Evolutionary conservation across 306 rosid species (phyloP).

Genomic region (Lathyrus aphaca): DNA sequence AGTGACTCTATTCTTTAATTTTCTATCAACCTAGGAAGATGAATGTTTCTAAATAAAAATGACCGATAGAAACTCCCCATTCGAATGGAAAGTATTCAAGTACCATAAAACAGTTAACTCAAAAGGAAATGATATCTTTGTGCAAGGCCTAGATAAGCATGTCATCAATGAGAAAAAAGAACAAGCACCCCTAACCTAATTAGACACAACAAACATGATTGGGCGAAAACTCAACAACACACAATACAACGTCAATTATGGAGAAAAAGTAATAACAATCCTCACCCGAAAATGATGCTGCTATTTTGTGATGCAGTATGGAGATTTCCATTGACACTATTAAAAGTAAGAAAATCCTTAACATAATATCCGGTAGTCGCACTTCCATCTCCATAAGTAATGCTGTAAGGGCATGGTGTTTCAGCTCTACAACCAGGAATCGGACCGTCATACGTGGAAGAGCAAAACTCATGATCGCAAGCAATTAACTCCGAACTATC

Average conservation of each 20-base stretch:
- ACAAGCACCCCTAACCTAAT: constrained; percentile 22
- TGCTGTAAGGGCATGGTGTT: constrained; percentile 62
- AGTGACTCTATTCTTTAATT: background rate
- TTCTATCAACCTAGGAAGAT: constrained; percentile 26
- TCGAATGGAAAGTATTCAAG: constrained; percentile 29
- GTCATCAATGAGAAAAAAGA: constrained; percentile 10
- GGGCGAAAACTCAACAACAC: constrained; percentile 22
- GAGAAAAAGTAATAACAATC: constrained; percentile 4
- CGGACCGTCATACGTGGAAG: constrained; percentile 59
- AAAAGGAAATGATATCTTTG: background rate
- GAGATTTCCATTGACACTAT: constrained; percentile 64
- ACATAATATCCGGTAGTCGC: constrained; percentile 81
- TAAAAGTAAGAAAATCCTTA: constrained; percentile 69
- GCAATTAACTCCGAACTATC: constrained; percentile 60
- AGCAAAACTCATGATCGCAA: constrained; percentile 77
- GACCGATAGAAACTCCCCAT: constrained; percentile 12
- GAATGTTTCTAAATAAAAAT: constrained; percentile 28
- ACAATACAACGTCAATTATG: constrained; percentile 8
- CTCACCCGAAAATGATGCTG: constrained; percentile 79
- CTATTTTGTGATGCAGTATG: constrained; percentile 62
- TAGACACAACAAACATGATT: constrained; percentile 22
- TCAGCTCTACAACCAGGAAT: constrained; percentile 67
- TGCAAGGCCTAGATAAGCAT: constrained; percentile 22
- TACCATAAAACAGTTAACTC: constrained; percentile 21
- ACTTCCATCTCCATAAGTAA: constrained; percentile 93